A percentile compares a stretch with the other conserved stretches of the same genome.
Conservation (phyloP, 768 basidiomycete species). For the Hemileccinum rubropunctum region DNA sequence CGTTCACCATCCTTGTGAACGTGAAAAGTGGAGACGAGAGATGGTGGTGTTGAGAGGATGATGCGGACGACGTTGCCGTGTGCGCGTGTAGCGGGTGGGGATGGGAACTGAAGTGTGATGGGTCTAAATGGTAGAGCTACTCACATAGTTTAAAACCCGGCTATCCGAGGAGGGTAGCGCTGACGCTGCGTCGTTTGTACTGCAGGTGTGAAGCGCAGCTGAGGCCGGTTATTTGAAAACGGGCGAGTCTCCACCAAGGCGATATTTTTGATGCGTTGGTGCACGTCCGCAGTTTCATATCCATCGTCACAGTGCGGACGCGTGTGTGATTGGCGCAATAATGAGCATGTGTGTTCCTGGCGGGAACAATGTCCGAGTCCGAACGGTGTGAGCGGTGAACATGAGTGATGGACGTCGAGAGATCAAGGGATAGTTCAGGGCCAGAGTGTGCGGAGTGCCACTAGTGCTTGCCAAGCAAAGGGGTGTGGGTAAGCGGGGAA, state of each 20-base stretch:
- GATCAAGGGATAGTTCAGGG: slow-evolving; percentile 9
- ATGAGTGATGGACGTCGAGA: not conserved
- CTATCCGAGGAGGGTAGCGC: slow-evolving; percentile 2
- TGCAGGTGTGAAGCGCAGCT: not conserved
- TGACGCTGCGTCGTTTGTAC: not conserved
- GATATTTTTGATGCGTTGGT: too few relatives aligned
- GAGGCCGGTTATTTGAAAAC: not conserved
- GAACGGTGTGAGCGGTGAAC: not conserved
- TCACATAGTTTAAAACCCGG: not conserved
- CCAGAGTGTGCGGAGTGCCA: not conserved
- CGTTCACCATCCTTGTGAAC: not conserved
- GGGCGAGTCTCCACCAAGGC: too few relatives aligned
- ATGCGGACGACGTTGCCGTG: too few relatives aligned
- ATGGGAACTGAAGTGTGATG: not conserved
- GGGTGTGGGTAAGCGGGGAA: slow-evolving; percentile 10
- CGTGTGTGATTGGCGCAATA: not conserved
- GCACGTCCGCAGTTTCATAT: not conserved
- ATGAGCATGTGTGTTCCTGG: slow-evolving; percentile 1
- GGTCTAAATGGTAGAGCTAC: not conserved
- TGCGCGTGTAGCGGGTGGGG: not conserved
- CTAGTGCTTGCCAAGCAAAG: slow-evolving; percentile 2
- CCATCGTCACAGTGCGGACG: not conserved
- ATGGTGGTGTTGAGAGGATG: too few relatives aligned
- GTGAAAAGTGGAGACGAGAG: not conserved
- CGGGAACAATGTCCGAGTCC: slow-evolving; percentile 10